phyloP scores from a whole-genome alignment of 1,139 yeast species.

The Debaryomyces psychrophilus region DNA sequence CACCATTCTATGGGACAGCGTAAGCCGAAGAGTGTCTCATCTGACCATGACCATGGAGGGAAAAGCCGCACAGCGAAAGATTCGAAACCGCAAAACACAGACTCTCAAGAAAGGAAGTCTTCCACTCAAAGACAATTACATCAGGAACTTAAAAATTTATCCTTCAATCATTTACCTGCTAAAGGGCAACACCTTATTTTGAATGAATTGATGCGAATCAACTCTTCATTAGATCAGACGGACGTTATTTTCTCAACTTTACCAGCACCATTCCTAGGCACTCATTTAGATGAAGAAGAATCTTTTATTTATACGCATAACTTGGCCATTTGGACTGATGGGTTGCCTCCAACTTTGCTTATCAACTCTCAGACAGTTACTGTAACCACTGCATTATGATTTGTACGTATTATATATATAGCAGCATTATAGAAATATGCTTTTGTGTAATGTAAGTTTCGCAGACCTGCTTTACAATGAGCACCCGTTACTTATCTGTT shows the following conservation, averaged over 20 bases:
- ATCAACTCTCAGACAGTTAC: slow-evolving; percentile 93
- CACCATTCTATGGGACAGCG: slow-evolving; percentile 17
- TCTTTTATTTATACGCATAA: slow-evolving; percentile 76
- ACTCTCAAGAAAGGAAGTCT: slow-evolving; percentile 12
- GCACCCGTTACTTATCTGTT: not conserved
- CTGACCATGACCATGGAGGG: not conserved
- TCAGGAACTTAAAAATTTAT: slow-evolving; percentile 44
- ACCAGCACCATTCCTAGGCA: slow-evolving; percentile 85
- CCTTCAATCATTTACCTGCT: slow-evolving; percentile 87
- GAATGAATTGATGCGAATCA: slow-evolving; percentile 76
- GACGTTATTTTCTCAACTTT: slow-evolving; percentile 82
- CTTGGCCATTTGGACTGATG: slow-evolving; percentile 78
- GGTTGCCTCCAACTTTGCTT: slow-evolving; percentile 77
- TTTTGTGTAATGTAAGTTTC: slow-evolving; percentile 5
- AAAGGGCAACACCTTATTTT: slow-evolving; percentile 86
- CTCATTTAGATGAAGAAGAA: slow-evolving; percentile 69
- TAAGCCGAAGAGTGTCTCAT: slow-evolving; percentile 9
- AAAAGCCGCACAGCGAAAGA: not conserved
- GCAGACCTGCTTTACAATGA: not conserved
- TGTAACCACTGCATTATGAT: slow-evolving; percentile 82
- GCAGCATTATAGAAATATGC: not conserved
- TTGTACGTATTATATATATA: not conserved
- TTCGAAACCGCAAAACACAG: not conserved
- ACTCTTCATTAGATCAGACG: slow-evolving; percentile 59
- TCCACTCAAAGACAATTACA: slow-evolving; percentile 43